A percentile compares a stretch with the other conserved stretches of the same genome.
Evolutionary conservation across 1,284 basidiomycete species (phyloP).

Genomic region (Puccinia hordei): DNA sequence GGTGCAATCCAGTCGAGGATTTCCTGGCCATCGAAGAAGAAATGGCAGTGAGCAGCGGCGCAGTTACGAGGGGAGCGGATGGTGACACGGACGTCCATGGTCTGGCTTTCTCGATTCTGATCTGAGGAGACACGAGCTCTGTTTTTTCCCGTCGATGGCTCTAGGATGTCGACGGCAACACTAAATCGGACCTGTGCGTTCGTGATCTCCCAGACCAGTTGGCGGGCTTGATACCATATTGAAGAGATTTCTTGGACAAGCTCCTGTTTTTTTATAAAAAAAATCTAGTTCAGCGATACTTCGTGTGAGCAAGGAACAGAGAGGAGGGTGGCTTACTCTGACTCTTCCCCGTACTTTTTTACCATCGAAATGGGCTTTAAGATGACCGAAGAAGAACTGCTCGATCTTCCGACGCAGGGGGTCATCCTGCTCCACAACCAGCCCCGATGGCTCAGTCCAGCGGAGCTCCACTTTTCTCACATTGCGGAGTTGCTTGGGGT

Average conservation of each 20-base stretch:
- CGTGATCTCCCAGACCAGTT: conserved; percentile 31
- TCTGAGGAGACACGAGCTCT: no score
- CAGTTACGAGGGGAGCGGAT: not conserved
- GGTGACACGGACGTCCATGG: conserved; percentile 21
- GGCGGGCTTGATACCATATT: conserved; percentile 38
- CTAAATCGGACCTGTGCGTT: conserved; percentile 23
- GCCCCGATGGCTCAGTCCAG: not conserved
- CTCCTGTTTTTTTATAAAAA: conserved; percentile 24
- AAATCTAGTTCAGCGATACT: not conserved
- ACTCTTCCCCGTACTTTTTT: conserved; percentile 22
- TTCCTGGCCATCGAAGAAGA: conserved; percentile 43
- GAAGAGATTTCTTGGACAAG: conserved; percentile 42
- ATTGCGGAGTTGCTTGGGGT: not conserved
- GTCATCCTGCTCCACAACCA: not conserved
- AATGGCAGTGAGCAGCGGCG: conserved; percentile 12
- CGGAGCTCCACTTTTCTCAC: conserved; percentile 32
- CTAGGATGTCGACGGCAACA: not conserved
- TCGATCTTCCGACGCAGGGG: not conserved
- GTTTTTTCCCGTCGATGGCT: not conserved
- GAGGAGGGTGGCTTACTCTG: not conserved
- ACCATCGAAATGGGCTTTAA: conserved; percentile 16
- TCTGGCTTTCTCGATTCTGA: not conserved
- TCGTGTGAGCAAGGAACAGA: not conserved
- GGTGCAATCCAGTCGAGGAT: conserved; percentile 8
- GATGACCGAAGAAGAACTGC: conserved; percentile 42